Evolutionary conservation across 768 basidiomycete genomes (phyloP).

Genomic region (Pleurotus tuoliensis): DNA sequence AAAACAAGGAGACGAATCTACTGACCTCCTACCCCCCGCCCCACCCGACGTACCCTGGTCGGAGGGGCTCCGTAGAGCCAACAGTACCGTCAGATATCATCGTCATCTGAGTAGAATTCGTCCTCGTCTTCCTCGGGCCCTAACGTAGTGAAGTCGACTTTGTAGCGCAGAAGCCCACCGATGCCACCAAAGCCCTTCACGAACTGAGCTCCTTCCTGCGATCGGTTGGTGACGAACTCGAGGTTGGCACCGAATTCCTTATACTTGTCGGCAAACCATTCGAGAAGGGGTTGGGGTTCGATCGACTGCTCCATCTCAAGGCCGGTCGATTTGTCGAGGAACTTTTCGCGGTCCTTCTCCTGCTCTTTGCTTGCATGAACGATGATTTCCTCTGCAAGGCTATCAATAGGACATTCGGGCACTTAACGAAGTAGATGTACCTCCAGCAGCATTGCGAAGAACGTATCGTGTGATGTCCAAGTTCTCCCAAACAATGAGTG

Average conservation of each 20-base stretch:
- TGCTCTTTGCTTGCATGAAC: constrained; percentile 77
- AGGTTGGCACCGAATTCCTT: constrained; percentile 95
- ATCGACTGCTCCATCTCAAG: constrained; percentile 88
- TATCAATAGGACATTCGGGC: neutral
- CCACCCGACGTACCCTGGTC: constrained; percentile 64
- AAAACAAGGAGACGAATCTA: neutral
- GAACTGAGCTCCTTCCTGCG: constrained; percentile 97
- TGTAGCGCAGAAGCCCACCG: constrained; percentile 93
- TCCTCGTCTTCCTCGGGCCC: constrained; percentile 75
- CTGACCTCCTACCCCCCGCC: constrained; percentile 40
- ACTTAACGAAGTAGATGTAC: constrained; percentile 32
- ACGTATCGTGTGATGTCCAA: constrained; percentile 85
- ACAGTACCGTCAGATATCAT: constrained; percentile 82
- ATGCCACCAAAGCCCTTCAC: constrained; percentile 99
- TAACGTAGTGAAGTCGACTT: constrained; percentile 91
- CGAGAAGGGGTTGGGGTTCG: constrained; percentile 86
- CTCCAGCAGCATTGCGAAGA: constrained; percentile 89
- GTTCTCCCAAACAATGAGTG: constrained; percentile 98
- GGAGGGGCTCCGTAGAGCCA: constrained; percentile 82
- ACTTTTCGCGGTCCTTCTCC: constrained; percentile 93
- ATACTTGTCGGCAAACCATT: constrained; percentile 99
- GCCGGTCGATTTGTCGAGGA: constrained; percentile 91
- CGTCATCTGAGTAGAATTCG: constrained; percentile 79
- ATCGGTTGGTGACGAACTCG: constrained; percentile 94
- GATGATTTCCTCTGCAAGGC: constrained; percentile 69